Conservation (phyloP, 352 stramenopile genomes). For the Phytophthora megakarya region DNA sequence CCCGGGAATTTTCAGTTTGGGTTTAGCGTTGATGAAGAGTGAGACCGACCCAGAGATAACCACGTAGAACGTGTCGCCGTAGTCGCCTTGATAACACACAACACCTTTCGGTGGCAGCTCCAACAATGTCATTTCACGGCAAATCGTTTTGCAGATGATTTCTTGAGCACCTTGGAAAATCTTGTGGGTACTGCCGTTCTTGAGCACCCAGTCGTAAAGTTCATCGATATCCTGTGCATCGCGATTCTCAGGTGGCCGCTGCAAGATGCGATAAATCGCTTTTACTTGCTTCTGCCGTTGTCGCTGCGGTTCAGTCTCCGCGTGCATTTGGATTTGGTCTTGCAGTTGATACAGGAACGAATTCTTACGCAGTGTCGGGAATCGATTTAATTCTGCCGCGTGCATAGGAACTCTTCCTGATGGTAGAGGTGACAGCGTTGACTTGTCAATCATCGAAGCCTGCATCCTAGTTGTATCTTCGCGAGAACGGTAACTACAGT, state of each 20-base stretch:
- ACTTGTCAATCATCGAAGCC: conserved; percentile 10
- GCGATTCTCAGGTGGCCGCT: conserved; percentile 46
- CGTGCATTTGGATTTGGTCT: conserved; percentile 57
- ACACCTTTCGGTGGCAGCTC: conserved; percentile 62
- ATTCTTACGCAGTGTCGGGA: conserved; percentile 37
- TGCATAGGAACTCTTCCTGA: conserved; percentile 21
- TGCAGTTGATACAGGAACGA: conserved; percentile 66
- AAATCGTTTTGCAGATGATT: conserved; percentile 90
- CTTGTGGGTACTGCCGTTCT: conserved; percentile 82
- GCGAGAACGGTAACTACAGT: neutral
- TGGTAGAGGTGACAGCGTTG: neutral
- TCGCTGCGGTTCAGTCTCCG: conserved; percentile 46
- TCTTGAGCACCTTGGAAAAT: conserved; percentile 85
- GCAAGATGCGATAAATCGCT: conserved; percentile 60
- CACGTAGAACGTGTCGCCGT: conserved; percentile 83
- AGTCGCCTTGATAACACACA: conserved; percentile 86
- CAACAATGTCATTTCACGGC: conserved; percentile 84
- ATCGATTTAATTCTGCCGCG: conserved; percentile 33
- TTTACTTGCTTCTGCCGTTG: conserved; percentile 53
- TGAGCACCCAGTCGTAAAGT: conserved; percentile 80
- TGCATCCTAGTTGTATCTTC: conserved; percentile 19
- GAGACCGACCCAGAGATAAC: conserved; percentile 78
- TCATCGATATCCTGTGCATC: conserved; percentile 69
- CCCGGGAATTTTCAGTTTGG: conserved; percentile 32
- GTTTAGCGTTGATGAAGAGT: conserved; percentile 74